Conservation (phyloP, 192 early-diverging fungal species). For the Coemansia sp. region DNA sequence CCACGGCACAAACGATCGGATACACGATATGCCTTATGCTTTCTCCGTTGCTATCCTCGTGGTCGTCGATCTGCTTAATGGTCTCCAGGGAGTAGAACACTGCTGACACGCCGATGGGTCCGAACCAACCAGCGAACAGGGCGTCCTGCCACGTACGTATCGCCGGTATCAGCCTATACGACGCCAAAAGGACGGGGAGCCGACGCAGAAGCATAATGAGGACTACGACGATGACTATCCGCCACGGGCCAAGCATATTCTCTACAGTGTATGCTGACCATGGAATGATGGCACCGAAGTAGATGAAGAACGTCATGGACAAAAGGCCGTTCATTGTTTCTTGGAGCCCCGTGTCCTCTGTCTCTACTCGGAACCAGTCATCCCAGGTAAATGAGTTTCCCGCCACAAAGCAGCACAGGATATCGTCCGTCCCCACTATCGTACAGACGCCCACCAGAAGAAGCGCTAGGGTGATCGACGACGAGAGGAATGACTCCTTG, state of each 20-base stretch:
- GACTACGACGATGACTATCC: constrained; percentile 63
- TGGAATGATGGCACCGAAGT: constrained; percentile 78
- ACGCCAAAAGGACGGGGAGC: constrained; percentile 66
- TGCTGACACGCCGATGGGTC: constrained; percentile 77
- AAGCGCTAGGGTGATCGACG: constrained; percentile 75
- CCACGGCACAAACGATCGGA: constrained; percentile 71
- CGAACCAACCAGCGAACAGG: constrained; percentile 89
- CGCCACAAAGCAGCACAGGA: constrained; percentile 77
- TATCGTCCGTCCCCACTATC: constrained; percentile 72
- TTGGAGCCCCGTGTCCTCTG: constrained; percentile 81
- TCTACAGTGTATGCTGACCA: constrained; percentile 62
- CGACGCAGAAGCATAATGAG: constrained; percentile 71
- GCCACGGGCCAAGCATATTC: constrained; percentile 59
- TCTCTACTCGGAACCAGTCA: constrained; percentile 85
- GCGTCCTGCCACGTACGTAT: constrained; percentile 73
- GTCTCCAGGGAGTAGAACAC: constrained; percentile 62
- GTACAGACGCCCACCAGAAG: constrained; percentile 72
- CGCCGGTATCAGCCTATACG: constrained; percentile 69
- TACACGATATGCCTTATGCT: constrained; percentile 25
- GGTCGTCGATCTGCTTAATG: constrained; percentile 33
- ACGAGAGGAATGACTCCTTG: constrained; percentile 82
- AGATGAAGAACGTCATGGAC: constrained; percentile 88
- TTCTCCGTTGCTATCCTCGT: constrained; percentile 29
- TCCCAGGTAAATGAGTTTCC: constrained; percentile 88
- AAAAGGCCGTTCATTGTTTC: constrained; percentile 88